Evolutionary conservation across 176 grass and related monocot species (phyloP).

Genomic region (Eremochloa ophiuroides): DNA sequence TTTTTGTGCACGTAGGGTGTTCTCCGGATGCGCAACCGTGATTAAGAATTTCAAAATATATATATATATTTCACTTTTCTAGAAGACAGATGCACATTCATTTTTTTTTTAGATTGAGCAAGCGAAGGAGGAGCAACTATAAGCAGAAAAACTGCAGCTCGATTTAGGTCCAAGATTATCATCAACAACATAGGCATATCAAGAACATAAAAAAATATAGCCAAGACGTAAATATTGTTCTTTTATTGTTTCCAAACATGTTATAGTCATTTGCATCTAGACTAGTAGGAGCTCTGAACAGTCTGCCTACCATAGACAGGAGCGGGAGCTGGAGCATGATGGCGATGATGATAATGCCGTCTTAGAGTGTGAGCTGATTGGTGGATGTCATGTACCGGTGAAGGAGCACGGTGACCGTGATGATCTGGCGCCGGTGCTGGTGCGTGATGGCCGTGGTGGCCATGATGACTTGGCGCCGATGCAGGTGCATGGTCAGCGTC

Average conservation of each 20-base stretch:
- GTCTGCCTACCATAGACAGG: background rate
- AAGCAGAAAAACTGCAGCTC: background rate
- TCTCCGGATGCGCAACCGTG: too few species aligned
- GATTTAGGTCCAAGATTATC: background rate
- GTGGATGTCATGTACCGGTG: background rate
- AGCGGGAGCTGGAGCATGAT: background rate
- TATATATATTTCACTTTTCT: background rate
- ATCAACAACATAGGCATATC: background rate
- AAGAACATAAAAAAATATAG: background rate
- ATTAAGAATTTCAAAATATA: too few species aligned
- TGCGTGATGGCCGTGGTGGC: too few species aligned
- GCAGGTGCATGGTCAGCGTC: too few species aligned
- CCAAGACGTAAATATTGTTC: background rate
- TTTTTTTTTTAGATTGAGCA: background rate
- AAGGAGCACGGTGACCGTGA: background rate
- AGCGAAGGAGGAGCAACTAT: background rate
- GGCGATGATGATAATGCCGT: background rate
- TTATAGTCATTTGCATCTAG: slow-evolving; percentile 7
- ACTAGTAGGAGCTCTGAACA: background rate
- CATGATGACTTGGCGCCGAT: too few species aligned
- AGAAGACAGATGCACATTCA: background rate
- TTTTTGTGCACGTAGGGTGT: too few species aligned
- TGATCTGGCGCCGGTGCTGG: too few species aligned
- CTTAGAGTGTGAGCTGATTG: background rate
- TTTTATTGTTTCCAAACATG: background rate